Percentiles rank a stretch among this genome's conserved stretches.
phyloP scores from a whole-genome alignment of 2,329 filamentous ascomycete genomes.

The Fusarium nurragi region DNA sequence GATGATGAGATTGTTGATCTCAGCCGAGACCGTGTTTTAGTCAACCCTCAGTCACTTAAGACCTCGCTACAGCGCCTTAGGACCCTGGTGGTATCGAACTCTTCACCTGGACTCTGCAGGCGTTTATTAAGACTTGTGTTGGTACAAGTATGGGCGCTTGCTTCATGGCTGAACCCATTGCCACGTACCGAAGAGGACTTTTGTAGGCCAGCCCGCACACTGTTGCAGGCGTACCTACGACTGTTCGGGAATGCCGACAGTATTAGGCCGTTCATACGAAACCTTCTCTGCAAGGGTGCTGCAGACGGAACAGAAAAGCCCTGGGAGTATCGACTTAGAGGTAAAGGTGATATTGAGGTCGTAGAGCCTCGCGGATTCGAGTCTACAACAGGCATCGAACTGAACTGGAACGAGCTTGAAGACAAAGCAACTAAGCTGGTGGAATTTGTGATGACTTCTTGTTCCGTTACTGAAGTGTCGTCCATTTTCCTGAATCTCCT shows the following conservation, averaged over 20 bases:
- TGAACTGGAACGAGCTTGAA: conserved; percentile 58
- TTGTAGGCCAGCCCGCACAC: conserved; percentile 56
- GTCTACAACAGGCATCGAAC: conserved; percentile 31
- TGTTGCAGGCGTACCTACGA: conserved; percentile 67
- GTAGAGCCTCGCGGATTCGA: conserved; percentile 46
- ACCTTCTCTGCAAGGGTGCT: conserved; percentile 66
- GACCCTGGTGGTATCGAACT: conserved; percentile 68
- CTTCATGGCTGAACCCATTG: conserved; percentile 58
- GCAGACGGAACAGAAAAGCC: conserved; percentile 40
- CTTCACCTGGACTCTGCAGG: conserved; percentile 71
- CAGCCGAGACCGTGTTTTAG: conserved; percentile 55
- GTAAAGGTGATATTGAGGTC: conserved; percentile 63
- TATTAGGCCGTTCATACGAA: conserved; percentile 59
- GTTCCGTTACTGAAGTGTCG: conserved; percentile 66
- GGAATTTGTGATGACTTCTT: conserved; percentile 59
- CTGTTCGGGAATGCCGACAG: conserved; percentile 63
- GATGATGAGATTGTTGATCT: conserved; percentile 58
- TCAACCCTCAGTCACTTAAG: conserved; percentile 58
- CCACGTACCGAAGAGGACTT: conserved; percentile 51
- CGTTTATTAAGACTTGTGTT: conserved; percentile 68
- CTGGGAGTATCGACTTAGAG: conserved; percentile 64
- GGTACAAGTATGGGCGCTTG: conserved; percentile 70
- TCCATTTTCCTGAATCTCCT: conserved; percentile 69
- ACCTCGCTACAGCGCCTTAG: conserved; percentile 64
- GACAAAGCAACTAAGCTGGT: conserved; percentile 60